Evolutionary conservation across 2,329 filamentous ascomycete species (phyloP), one percentile per base, ranked within the genome.

Genomic region (Elsinoe ampelina): DNA sequence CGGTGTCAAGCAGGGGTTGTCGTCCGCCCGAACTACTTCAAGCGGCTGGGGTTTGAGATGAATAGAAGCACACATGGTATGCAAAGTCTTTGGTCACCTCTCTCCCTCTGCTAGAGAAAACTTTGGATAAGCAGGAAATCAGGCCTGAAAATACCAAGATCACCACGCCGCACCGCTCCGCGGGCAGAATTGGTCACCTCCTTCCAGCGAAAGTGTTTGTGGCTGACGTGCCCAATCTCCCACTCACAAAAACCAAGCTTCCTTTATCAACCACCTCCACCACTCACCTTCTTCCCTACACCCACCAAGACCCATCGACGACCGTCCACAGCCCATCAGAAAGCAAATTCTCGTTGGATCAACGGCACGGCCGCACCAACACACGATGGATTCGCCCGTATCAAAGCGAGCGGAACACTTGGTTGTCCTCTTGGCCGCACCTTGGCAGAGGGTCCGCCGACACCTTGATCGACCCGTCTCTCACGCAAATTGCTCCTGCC

Each of bases 181-280:
- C 22, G 34, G 22, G n/a, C 45, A 50, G 22, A 20, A 32, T 22
- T 32, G 15, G n/a, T 5, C 32, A 35, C 15, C 26, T 34, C 22
- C 22, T n/a, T 22, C 32, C n/a, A 17, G 22, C 5, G 19, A 35
- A 20, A 20, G 2, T 6, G 4, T 7, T 19, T 52, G 30, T 38
- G 30, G 48, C 30, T 52, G 17, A 17, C 15, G 10, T 52, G 34
- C 20, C 15, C 48, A 52, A 52, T 36, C 32, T 52, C 32, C 32
- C 34, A 13, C 20, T 52, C 48, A 22, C 19, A 20, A 15, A 11
- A 13, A 52, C 48, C 48, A 52, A 52, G 48, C 48, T 52, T 52
- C 48, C 48, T 52, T 52, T 52, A 52, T 52, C 48, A 52, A 11
- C 17, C 48, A 11, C 13, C 17, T 52, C 48, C 48, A 52, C 48